Conservation (phyloP, 2,329 filamentous ascomycete genomes). For the Cordyceps farinosa region DNA sequence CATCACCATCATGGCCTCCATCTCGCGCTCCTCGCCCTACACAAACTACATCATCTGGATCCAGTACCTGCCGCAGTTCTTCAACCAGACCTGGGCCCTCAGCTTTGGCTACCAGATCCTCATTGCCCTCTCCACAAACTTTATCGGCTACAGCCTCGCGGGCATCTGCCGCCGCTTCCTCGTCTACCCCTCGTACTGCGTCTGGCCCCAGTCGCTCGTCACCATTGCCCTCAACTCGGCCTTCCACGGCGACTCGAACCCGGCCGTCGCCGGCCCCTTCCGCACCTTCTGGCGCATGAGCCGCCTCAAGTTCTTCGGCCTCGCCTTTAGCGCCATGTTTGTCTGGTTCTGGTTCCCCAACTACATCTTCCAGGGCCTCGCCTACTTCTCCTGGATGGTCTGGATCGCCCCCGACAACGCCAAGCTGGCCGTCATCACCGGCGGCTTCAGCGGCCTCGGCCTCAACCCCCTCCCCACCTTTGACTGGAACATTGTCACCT, state of each 20-base stretch:
- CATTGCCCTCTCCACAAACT: conserved; percentile 31
- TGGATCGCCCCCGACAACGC: conserved; percentile 50
- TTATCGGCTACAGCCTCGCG: conserved; percentile 54
- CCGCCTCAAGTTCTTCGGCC: conserved; percentile 44
- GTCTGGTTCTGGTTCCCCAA: conserved; percentile 52
- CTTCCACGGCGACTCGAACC: conserved; percentile 35
- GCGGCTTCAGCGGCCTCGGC: conserved; percentile 38
- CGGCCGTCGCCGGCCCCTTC: conserved; percentile 27
- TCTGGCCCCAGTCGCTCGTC: conserved; percentile 50
- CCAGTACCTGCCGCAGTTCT: conserved; percentile 40
- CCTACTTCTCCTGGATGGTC: conserved; percentile 51
- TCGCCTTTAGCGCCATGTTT: conserved; percentile 43
- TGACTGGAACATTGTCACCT: conserved; percentile 39
- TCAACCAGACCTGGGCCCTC: conserved; percentile 39
- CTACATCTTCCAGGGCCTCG: conserved; percentile 45
- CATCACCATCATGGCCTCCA: conserved; percentile 57
- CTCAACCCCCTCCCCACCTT: conserved; percentile 37
- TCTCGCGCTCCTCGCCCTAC: conserved; percentile 43
- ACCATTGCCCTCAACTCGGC: conserved; percentile 46
- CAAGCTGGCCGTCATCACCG: conserved; percentile 38
- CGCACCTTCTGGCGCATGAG: conserved; percentile 36
- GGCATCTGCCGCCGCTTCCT: conserved; percentile 48
- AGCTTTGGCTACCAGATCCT: conserved; percentile 45
- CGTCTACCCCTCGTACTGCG: conserved; percentile 48
- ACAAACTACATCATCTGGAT: conserved; percentile 47